A percentile compares a stretch with the other conserved stretches of the same genome.
Evolutionary conservation across 441 rosid species (phyloP).

Genomic region (Corymbia citriodora): DNA sequence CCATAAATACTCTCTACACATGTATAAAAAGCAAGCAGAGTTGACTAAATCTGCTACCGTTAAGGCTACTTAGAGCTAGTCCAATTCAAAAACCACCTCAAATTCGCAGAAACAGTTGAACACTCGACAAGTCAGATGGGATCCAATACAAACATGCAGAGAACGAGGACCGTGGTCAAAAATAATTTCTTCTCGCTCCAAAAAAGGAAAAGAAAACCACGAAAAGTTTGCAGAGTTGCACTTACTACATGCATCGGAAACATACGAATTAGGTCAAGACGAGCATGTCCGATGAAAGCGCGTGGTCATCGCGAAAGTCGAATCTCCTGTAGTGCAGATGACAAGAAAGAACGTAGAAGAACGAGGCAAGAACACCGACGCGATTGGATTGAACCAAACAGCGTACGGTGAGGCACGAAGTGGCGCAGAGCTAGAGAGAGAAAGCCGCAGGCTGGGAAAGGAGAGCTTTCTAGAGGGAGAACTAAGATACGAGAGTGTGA

Average conservation of each 20-base stretch:
- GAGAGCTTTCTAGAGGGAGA: slow-evolving; percentile 8
- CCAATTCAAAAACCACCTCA: slow-evolving; percentile 6
- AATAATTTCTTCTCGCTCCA: neutral
- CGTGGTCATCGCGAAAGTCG: neutral
- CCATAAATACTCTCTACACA: neutral
- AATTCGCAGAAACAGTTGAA: neutral
- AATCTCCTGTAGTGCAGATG: neutral
- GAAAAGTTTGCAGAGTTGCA: neutral
- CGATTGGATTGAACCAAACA: slow-evolving; percentile 6
- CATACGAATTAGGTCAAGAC: neutral
- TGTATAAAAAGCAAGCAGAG: neutral
- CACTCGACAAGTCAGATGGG: slow-evolving; percentile 19
- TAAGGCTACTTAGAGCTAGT: slow-evolving; percentile 27
- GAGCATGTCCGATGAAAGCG: neutral
- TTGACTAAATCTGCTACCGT: slow-evolving; percentile 30
- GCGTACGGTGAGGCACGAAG: neutral
- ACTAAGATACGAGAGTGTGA: slow-evolving; percentile 7
- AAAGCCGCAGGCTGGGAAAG: neutral
- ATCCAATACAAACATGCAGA: slow-evolving; percentile 44
- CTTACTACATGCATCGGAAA: neutral
- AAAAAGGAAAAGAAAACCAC: neutral
- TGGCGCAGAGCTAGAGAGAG: neutral
- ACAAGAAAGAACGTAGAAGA: neutral
- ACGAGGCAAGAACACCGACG: neutral
- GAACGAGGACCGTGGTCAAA: slow-evolving; percentile 13